Conservation (phyloP, 305 asterid genomes). For the Solanum aculeatissimum region DNA sequence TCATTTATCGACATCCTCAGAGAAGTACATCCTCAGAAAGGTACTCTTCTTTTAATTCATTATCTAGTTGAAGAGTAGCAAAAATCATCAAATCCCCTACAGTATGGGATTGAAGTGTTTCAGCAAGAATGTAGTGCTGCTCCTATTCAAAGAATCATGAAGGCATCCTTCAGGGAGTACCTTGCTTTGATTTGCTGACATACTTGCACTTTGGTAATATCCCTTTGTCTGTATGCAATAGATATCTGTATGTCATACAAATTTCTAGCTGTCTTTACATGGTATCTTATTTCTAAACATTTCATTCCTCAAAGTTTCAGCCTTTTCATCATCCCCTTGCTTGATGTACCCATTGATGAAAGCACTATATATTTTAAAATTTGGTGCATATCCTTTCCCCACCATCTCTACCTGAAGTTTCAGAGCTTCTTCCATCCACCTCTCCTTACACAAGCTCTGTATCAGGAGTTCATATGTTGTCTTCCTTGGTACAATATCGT, state of each 20-base stretch:
- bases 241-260: not conserved
- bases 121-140: not conserved
- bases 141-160: not conserved
- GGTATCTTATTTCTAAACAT: constrained; percentile 19
- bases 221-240: not conserved
- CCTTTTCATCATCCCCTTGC: constrained; percentile 46
- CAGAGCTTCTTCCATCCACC: constrained; percentile 56
- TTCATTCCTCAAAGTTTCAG: constrained; percentile 42
- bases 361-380: constrained; percentile 40
- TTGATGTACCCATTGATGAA: constrained; percentile 49
- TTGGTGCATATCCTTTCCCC: constrained; percentile 49
- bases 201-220: not conserved
- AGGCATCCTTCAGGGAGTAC: not conserved
- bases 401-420: constrained; percentile 74
- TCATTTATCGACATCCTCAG: not conserved
- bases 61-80: not conserved
- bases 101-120: not conserved
- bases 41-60: not conserved
- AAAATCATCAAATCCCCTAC: not conserved
- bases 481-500: constrained; percentile 28
- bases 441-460: constrained; percentile 48
- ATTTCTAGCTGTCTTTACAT: constrained; percentile 1
- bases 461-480: constrained; percentile 39
- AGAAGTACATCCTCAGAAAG: not conserved
- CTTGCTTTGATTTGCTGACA: not conserved